Evolutionary conservation across 1,284 basidiomycete genomes (phyloP).

Genomic region (Cryptococcus sp.): DNA sequence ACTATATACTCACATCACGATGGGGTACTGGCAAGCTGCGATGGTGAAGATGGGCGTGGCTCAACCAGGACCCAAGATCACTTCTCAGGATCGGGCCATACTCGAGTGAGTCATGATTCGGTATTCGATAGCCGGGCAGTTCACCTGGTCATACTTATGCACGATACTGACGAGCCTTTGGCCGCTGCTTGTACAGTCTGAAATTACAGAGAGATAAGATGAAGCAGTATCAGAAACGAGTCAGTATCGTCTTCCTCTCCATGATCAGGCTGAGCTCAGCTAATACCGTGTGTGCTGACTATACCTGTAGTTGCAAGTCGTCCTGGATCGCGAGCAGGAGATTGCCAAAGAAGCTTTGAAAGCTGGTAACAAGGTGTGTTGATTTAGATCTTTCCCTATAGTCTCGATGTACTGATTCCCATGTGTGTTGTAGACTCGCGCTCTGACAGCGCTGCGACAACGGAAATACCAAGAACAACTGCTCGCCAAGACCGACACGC

Average conservation of each 20-base stretch:
- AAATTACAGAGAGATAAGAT: constrained; percentile 96
- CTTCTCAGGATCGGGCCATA: constrained; percentile 87
- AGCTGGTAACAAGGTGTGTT: constrained; percentile 71
- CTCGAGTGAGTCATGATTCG: constrained; percentile 68
- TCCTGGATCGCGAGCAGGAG: constrained; percentile 83
- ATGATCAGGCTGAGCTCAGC: too few species aligned
- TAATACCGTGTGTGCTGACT: background rate
- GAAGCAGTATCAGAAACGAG: constrained; percentile 92
- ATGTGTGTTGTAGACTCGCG: constrained; percentile 56
- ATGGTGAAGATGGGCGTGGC: constrained; percentile 54
- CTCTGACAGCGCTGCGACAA: constrained; percentile 79
- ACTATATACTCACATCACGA: constrained; percentile 14
- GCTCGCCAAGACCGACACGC: constrained; percentile 82
- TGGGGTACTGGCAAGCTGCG: constrained; percentile 44
- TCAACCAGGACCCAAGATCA: constrained; percentile 85
- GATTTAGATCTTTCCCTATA: background rate
- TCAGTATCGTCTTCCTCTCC: constrained; percentile 47
- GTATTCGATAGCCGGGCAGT: background rate
- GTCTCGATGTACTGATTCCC: background rate
- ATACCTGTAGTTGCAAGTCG: constrained; percentile 70
- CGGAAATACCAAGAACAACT: constrained; percentile 92
- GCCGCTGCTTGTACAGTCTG: constrained; percentile 59
- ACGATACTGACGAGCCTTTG: background rate
- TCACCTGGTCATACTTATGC: background rate
- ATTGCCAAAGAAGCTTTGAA: constrained; percentile 82